Evolutionary conservation across 2,329 filamentous ascomycete genomes (phyloP).

Genomic region (Fusarium bulbicola): DNA sequence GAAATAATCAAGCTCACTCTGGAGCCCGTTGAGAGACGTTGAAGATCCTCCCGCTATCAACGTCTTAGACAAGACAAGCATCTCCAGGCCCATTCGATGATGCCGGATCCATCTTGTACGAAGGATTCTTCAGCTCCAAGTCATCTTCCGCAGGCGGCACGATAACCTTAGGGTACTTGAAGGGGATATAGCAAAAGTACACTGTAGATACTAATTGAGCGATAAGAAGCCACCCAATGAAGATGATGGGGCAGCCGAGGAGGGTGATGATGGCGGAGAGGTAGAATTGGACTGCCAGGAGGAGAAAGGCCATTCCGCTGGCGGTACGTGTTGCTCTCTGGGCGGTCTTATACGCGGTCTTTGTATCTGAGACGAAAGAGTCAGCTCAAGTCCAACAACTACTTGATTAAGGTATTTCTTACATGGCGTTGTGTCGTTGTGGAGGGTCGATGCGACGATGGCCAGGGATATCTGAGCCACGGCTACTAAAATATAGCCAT

Average conservation of each 20-base stretch:
- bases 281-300: not conserved
- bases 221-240: not conserved
- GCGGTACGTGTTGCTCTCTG: not conserved
- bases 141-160: not conserved
- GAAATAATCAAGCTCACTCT: not conserved
- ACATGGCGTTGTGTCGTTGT: not conserved
- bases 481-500: not conserved
- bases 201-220: not conserved
- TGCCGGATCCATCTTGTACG: not conserved
- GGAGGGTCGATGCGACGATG: not conserved
- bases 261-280: not conserved
- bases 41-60: not conserved
- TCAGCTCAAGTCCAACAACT: not conserved
- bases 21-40: not conserved
- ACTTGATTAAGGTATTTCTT: not conserved
- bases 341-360: not conserved
- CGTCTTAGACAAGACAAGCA: not conserved
- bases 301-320: not conserved
- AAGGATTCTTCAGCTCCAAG: not conserved
- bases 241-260: not conserved
- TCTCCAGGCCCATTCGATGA: not conserved
- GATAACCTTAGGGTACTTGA: not conserved
- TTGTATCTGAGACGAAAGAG: no score
- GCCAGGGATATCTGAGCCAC: not conserved
- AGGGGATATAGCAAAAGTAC: not conserved